Conservation (phyloP, 139 green algal species). For the Edaphochlamys debaryana region DNA sequence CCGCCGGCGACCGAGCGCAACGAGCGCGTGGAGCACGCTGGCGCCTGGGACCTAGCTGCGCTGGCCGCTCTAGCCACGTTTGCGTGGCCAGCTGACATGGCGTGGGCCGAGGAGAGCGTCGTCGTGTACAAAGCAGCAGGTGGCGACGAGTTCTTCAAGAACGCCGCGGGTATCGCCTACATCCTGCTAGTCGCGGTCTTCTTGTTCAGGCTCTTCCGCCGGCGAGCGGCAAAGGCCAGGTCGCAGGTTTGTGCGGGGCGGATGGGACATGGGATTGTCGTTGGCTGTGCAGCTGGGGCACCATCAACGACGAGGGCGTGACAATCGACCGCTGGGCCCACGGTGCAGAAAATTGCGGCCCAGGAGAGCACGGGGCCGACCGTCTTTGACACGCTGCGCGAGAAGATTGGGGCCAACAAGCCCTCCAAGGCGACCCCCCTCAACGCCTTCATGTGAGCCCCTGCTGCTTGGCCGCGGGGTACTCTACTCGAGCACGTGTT, state of each 20-base stretch:
- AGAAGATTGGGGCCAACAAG: conserved; percentile 41
- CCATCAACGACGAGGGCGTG: no score
- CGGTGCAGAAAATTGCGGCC: background rate
- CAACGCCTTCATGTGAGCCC: conserved; percentile 44
- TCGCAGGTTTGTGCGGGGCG: conserved; percentile 66
- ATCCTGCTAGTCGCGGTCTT: conserved; percentile 70
- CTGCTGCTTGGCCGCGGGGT: no score
- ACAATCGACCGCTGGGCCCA: no score
- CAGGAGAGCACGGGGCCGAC: background rate
- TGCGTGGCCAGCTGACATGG: conserved; percentile 10
- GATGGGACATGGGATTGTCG: no score
- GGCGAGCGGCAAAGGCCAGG: conserved; percentile 59
- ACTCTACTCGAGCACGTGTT: no score
- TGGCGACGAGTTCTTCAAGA: conserved; percentile 66
- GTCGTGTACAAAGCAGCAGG: conserved; percentile 56
- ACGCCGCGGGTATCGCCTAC: conserved; percentile 62
- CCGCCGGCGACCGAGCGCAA: background rate
- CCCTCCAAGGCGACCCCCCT: conserved; percentile 2
- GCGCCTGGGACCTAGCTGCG: background rate
- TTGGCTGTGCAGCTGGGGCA: no score
- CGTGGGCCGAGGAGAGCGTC: conserved; percentile 46
- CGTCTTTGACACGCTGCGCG: conserved; percentile 23
- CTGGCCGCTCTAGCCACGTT: background rate
- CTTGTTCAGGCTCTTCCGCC: conserved; percentile 62
- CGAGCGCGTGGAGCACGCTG: no score